These are phyloP conservation scores for Trametes cubensis DNA, from an alignment of 768 basidiomycete species.

Conservation along the genomic window DNA sequence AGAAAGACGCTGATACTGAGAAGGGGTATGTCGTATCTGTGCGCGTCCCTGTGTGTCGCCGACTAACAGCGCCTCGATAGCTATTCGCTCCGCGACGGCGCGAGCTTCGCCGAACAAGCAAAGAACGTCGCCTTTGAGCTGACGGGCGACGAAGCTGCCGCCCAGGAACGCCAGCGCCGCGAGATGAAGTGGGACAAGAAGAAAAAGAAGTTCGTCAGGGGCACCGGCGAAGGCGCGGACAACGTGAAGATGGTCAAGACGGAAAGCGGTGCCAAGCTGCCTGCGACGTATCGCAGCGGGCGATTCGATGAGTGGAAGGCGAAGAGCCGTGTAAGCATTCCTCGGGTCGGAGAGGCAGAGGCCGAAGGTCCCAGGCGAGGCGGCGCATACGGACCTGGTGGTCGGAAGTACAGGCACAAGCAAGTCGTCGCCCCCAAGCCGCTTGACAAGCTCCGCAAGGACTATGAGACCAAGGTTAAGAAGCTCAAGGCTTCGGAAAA, in stretches of 20 bases:
- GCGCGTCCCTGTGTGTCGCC: background rate
- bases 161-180: conserved; percentile 61
- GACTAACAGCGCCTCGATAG: conserved; percentile 41
- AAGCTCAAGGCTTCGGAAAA: conserved; percentile 54
- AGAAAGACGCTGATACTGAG: conserved; percentile 84
- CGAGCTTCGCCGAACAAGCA: conserved; percentile 86
- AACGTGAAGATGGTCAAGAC: conserved; percentile 93
- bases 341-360: conserved; percentile 84
- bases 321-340: conserved; percentile 72
- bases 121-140: conserved; percentile 81
- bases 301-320: conserved; percentile 95
- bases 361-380: conserved; percentile 39
- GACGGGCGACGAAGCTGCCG: conserved; percentile 70
- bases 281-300: conserved; percentile 90
- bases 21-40: conserved; percentile 66
- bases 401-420: conserved; percentile 75
- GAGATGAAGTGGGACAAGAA: conserved; percentile 91
- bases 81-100: conserved; percentile 88
- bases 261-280: conserved; percentile 88
- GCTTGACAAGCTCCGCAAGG: conserved; percentile 69
- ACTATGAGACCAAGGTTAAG: conserved; percentile 75
- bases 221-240: conserved; percentile 83
- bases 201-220: conserved; percentile 91
- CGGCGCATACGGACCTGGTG: conserved; percentile 39
- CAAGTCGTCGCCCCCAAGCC: conserved; percentile 67